Conservation (phyloP, 2,329 filamentous ascomycete species). For the Huntiella savannae region DNA sequence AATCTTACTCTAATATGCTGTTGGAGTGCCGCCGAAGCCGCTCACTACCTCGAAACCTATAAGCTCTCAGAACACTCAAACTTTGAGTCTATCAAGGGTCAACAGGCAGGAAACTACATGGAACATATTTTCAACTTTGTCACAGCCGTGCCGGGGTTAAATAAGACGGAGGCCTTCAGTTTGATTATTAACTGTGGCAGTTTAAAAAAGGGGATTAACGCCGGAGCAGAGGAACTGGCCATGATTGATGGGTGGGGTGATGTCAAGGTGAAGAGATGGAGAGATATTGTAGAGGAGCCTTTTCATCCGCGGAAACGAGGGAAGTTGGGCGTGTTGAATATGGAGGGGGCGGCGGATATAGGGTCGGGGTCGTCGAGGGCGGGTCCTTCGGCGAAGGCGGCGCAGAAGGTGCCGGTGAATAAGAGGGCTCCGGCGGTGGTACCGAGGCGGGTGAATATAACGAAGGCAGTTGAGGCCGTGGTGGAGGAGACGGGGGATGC, state of each 20-base stretch:
- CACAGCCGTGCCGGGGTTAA: conserved; percentile 73
- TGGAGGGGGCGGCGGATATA: background rate
- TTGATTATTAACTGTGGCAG: conserved; percentile 86
- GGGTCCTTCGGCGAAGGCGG: background rate
- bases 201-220: conserved; percentile 70
- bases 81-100: conserved; percentile 65
- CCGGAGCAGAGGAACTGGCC: conserved; percentile 65
- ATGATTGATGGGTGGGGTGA: conserved; percentile 86
- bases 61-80: conserved; percentile 80
- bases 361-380: background rate
- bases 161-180: conserved; percentile 84
- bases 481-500: background rate
- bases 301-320: conserved; percentile 58
- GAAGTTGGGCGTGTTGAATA: conserved; percentile 21
- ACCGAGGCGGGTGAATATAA: background rate
- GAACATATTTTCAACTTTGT: conserved; percentile 85
- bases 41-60: conserved; percentile 82
- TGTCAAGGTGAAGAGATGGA: conserved; percentile 83
- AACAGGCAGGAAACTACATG: conserved; percentile 65
- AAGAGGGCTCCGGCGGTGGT: background rate
- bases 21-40: conserved; percentile 88
- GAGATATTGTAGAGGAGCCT: conserved; percentile 60
- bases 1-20: conserved; percentile 82
- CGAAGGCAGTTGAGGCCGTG: background rate
- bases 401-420: background rate